Percentiles rank a stretch among this genome's conserved stretches.
Evolutionary conservation across 129 eudicot genomes (phyloP).

Genomic region (Oenanthe sinensis): DNA sequence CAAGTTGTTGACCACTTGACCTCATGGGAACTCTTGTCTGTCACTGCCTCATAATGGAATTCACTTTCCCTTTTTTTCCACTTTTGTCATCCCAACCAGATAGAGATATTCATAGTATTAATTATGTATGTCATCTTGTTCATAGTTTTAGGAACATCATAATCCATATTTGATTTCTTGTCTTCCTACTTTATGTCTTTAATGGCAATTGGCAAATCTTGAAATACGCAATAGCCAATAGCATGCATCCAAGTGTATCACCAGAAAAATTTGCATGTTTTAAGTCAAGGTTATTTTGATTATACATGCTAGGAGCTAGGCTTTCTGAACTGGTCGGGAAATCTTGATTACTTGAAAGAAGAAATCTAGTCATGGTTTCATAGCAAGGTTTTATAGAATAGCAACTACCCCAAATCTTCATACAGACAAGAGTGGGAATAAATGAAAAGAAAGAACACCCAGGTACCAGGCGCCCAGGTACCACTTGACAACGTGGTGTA

Average conservation of each 20-base stretch:
- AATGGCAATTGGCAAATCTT: background rate
- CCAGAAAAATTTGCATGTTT: background rate
- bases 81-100: background rate
- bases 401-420: background rate
- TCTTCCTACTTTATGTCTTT: background rate
- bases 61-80: background rate
- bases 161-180: background rate
- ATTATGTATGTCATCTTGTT: background rate
- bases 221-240: background rate
- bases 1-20: slow-evolving; percentile 1
- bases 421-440: background rate
- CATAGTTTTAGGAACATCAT: background rate
- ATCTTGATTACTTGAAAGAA: background rate
- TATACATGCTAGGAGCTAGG: background rate
- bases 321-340: background rate
- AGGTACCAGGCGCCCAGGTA: background rate
- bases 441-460: background rate
- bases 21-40: background rate
- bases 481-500: background rate
- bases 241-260: background rate
- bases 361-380: background rate
- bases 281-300: background rate
- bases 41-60: slow-evolving; percentile 2
- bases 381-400: background rate
- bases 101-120: background rate